phyloP scores from a whole-genome alignment of 1,139 yeast genomes.

The Nadsonia commutata region DNA sequence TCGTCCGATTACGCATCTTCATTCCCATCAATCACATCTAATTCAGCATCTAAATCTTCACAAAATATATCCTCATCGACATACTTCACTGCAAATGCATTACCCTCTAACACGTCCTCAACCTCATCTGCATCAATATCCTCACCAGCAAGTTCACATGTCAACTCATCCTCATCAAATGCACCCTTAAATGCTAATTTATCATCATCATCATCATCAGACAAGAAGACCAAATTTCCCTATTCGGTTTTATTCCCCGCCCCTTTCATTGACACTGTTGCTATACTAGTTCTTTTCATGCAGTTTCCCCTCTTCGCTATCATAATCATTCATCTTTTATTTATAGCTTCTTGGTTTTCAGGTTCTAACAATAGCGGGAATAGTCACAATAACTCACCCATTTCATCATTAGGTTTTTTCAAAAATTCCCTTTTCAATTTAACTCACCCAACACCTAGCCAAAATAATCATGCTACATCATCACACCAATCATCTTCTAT shows the following conservation, averaged over 20 bases:
- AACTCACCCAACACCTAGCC: background rate
- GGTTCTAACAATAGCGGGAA: background rate
- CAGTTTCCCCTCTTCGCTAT: conserved; percentile 18
- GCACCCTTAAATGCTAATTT: background rate
- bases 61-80: too few species aligned
- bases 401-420: background rate
- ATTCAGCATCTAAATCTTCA: background rate
- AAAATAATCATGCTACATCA: background rate
- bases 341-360: conserved; percentile 14
- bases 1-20: background rate
- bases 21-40: background rate
- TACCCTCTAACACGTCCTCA: too few species aligned
- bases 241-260: conserved; percentile 16
- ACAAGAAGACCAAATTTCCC: background rate
- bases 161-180: background rate
- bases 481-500: background rate
- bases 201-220: background rate
- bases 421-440: background rate
- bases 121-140: background rate
- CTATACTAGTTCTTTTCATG: conserved; percentile 17
- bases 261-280: conserved; percentile 20
- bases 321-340: conserved; percentile 16
- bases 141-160: background rate
- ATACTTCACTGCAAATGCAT: too few species aligned
- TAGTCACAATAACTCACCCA: background rate